A percentile compares a stretch with the other conserved stretches of the same genome.
phyloP scores from a whole-genome alignment of 163 green algal genomes.

The Scenedesmus sp. region DNA sequence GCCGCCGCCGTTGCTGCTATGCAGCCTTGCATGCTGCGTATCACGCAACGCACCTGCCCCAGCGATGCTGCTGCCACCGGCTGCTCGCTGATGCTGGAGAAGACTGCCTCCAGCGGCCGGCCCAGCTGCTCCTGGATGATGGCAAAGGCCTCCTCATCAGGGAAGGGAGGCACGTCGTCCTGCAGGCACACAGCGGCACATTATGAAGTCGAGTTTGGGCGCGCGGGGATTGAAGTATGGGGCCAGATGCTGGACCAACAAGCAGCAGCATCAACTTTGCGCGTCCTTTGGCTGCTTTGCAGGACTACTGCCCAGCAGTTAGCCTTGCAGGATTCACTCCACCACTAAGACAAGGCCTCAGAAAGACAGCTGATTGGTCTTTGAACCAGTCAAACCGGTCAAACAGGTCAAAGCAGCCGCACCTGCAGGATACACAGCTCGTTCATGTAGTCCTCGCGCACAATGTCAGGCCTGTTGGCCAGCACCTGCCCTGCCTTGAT shows the following conservation, averaged over 20 bases:
- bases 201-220: background rate
- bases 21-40: background rate
- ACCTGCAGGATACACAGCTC: constrained; percentile 96
- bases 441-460: constrained; percentile 99
- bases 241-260: background rate
- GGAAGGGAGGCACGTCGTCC: constrained; percentile 97
- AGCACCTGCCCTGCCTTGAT: constrained; percentile 99
- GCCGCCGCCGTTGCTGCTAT: background rate
- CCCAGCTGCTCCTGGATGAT: constrained; percentile 95
- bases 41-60: constrained; percentile 80
- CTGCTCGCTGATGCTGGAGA: constrained; percentile 88
- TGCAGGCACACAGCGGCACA: constrained; percentile 55
- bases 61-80: constrained; percentile 94
- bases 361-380: too few relatives aligned
- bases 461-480: constrained; percentile 97
- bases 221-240: too few relatives aligned
- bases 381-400: too few relatives aligned
- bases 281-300: too few relatives aligned
- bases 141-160: constrained; percentile 91
- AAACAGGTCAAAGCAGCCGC: background rate
- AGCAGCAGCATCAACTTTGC: too few relatives aligned
- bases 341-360: too few relatives aligned
- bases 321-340: too few relatives aligned
- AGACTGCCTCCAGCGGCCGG: constrained; percentile 87
- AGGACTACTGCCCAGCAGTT: too few relatives aligned